phyloP scores from a whole-genome alignment of 148 eudicot species.

The Heliamphora exappendiculata region DNA sequence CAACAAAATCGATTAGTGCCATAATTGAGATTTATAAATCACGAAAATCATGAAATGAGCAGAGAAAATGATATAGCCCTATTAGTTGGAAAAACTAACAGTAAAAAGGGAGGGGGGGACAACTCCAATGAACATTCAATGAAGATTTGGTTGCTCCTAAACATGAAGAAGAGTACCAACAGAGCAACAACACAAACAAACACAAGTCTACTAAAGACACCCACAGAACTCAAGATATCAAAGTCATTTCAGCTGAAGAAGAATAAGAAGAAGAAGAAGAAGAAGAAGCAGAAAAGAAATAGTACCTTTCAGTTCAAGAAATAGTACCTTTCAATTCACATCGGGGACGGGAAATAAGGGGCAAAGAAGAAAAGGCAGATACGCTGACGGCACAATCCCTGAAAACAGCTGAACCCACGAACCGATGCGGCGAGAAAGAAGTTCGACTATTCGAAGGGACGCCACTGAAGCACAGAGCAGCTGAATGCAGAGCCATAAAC shows the following conservation, averaged over 20 bases:
- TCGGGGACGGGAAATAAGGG: slow-evolving; percentile 15
- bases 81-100: background rate
- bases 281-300: too few relatives aligned
- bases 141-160: background rate
- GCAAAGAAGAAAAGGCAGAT: slow-evolving; percentile 21
- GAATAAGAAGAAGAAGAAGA: too few relatives aligned
- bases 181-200: background rate
- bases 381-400: slow-evolving; percentile 22
- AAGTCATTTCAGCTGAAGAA: background rate
- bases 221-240: background rate
- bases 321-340: slow-evolving; percentile 44
- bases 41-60: background rate
- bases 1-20: background rate
- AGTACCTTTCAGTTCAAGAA: too few relatives aligned
- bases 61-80: background rate
- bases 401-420: slow-evolving; percentile 17
- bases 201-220: background rate
- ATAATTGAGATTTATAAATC: background rate
- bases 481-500: slow-evolving; percentile 42
- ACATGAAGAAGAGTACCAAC: background rate
- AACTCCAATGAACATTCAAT: background rate
- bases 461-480: slow-evolving; percentile 35
- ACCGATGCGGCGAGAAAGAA: slow-evolving; percentile 13
- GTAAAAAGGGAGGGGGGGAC: background rate
- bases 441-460: slow-evolving; percentile 18